Conservation (phyloP, 2,329 filamentous ascomycete species). For the Hypomyces rosellus region DNA sequence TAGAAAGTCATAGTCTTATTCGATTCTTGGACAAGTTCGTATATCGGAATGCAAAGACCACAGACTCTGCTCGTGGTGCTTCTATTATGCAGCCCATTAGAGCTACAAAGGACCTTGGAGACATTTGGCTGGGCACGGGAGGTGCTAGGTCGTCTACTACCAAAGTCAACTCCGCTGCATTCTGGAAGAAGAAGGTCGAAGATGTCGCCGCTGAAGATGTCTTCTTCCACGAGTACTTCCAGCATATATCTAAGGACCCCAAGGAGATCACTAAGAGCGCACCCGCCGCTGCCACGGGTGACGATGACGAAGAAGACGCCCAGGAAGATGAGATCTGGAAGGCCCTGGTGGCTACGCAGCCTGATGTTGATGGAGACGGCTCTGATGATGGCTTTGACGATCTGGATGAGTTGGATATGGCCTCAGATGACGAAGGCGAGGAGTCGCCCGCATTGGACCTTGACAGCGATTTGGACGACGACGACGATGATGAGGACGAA, state of each 20-base stretch:
- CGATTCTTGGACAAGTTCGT: constrained; percentile 97
- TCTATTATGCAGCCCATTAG: constrained; percentile 95
- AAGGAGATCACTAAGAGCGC: constrained; percentile 46
- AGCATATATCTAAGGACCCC: constrained; percentile 57
- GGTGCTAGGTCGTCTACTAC: constrained; percentile 29
- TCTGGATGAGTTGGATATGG: constrained; percentile 44
- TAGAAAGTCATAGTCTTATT: constrained; percentile 83
- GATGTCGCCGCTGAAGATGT: constrained; percentile 87
- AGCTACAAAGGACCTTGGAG: constrained; percentile 45
- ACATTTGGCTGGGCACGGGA: constrained; percentile 51
- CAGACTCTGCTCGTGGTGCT: constrained; percentile 60
- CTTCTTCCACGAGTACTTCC: constrained; percentile 98
- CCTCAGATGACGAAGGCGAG: constrained; percentile 43
- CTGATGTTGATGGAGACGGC: constrained; percentile 52
- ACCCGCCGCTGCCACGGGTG: constrained; percentile 45
- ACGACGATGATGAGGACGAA: constrained; percentile 17
- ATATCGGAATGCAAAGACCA: constrained; percentile 86
- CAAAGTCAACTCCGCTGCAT: constrained; percentile 74
- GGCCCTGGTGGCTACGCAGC: constrained; percentile 73
- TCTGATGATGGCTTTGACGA: constrained; percentile 45
- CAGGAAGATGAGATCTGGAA: constrained; percentile 85
- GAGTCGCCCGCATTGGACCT: constrained; percentile 28
- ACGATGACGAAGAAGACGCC: constrained; percentile 44
- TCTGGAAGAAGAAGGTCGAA: constrained; percentile 86
- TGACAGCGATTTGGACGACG: constrained; percentile 42